phyloP scores from a whole-genome alignment of 2,329 filamentous ascomycete genomes.

The Aspergillus texensis region DNA sequence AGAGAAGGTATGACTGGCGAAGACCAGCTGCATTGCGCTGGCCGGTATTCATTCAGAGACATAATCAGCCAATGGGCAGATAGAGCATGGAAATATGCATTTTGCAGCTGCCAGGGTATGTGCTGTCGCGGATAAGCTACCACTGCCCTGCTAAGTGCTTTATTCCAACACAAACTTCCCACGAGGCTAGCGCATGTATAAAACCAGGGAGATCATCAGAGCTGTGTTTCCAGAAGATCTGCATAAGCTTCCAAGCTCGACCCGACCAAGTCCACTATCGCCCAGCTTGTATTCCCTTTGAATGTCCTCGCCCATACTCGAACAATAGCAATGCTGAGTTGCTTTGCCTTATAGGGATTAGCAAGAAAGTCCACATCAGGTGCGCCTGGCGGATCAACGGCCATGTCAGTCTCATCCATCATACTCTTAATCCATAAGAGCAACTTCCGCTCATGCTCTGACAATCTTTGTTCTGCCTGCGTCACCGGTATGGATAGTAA shows the following conservation, averaged over 20 bases:
- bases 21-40: neutral
- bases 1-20: neutral
- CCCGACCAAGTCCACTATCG: slow-evolving; percentile 51
- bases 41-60: neutral
- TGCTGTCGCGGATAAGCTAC: neutral
- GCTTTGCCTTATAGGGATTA: slow-evolving; percentile 46
- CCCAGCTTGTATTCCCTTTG: slow-evolving; percentile 52
- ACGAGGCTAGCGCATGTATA: neutral
- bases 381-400: slow-evolving; percentile 40
- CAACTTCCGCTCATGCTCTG: slow-evolving; percentile 51
- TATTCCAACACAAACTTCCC: neutral
- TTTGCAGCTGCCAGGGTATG: neutral
- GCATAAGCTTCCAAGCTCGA: slow-evolving; percentile 51
- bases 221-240: slow-evolving; percentile 44
- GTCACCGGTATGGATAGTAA: slow-evolving; percentile 48
- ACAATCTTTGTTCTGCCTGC: slow-evolving; percentile 46
- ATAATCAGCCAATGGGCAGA: neutral
- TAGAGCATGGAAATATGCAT: neutral
- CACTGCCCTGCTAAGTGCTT: neutral
- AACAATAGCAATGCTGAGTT: slow-evolving; percentile 52
- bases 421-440: slow-evolving; percentile 53
- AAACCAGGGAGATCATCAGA: slow-evolving; percentile 7
- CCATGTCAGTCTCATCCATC: slow-evolving; percentile 54
- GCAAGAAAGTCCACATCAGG: slow-evolving; percentile 47
- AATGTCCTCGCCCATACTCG: slow-evolving; percentile 52